Base-by-base conservation (phyloP, 1,139 yeast species). In the Suhomyces choctaworum region DNA sequence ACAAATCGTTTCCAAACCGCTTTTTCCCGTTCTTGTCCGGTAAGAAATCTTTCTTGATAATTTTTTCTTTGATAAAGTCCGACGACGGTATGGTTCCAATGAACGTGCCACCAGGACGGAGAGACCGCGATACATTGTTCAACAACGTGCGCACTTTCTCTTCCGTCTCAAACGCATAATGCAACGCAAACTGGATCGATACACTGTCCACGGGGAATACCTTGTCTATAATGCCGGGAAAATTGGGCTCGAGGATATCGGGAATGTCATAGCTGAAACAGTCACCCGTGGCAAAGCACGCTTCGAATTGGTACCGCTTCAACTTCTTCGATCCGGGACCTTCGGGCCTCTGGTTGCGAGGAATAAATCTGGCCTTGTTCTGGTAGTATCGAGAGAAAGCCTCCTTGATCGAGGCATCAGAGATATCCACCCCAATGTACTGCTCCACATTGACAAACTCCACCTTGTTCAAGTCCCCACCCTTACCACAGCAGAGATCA, bases 401-500 rank as follows among this genome's bases (percentile, higher is more conserved):
- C 56, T 94, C 97, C 31, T 76, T 70, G 28, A 92, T 80, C 6
- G 96, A 86, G 2, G 84, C 82, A 56, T 90, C 95, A 14, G 97
- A 90, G 34, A 94, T 82, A 60, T 92, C 99, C 25, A 92, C 73
- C 1, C 98, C 98, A 34, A 90, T 79, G 48, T 85, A 85, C 39
- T 89, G 92, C 20, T 78, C 74, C 3, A 87, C 76, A 9, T 76
- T 69, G 2, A 87, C 83, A 50, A 79, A 79, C 37, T 81, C 86
- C 80, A 96, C 90, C 60, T 92, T 92, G 51, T 85, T 78, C 51
- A 94, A 65, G 62, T 92, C 99, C 13, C 99, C 99, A 29, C 99
- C 99, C 59, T 92, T 94, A 11, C 99, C 99, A 61, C 98, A 92
- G 15, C 97, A 96, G 37, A 92, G 62, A 54, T 92, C 99, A 25